Evolutionary conservation across 2,329 filamentous ascomycete species (phyloP).

Genomic region (Penicillium sp.): DNA sequence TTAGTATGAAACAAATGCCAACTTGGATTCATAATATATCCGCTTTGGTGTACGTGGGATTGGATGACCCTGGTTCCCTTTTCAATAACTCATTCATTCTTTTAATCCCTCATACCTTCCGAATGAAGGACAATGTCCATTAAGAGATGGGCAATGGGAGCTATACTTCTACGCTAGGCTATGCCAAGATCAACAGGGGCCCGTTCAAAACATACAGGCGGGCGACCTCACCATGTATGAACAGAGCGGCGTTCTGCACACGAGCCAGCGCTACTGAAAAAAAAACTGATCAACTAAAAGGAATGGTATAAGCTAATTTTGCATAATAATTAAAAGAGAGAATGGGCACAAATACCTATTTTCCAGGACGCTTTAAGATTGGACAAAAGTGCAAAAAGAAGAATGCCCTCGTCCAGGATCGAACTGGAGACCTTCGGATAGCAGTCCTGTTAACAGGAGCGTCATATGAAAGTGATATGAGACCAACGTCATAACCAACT

Average conservation of each 20-base stretch:
- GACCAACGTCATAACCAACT: conserved; percentile 28
- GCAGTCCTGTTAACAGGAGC: conserved; percentile 24
- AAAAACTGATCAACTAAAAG: too few relatives aligned
- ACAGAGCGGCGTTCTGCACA: too few relatives aligned
- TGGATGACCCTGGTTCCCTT: neutral
- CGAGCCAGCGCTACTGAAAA: too few relatives aligned
- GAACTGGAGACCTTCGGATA: conserved; percentile 29
- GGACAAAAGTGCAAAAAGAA: conserved; percentile 1
- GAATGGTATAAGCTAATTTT: too few relatives aligned
- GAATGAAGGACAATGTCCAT: neutral
- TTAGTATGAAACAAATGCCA: neutral
- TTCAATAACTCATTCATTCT: neutral
- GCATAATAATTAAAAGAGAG: neutral
- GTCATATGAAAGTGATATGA: conserved; percentile 23
- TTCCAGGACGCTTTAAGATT: neutral
- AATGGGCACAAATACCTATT: neutral
- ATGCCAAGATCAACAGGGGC: neutral
- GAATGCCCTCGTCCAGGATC: conserved; percentile 24
- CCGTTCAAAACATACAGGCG: too few relatives aligned
- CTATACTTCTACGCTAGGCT: neutral
- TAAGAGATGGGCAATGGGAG: neutral
- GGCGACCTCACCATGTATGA: too few relatives aligned
- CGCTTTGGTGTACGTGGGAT: rapidly evolving
- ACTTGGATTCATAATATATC: neutral
- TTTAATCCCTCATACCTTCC: neutral